phyloP scores from a whole-genome alignment of 108 stramenopile species.

The Nitzschia putrida region DNA sequence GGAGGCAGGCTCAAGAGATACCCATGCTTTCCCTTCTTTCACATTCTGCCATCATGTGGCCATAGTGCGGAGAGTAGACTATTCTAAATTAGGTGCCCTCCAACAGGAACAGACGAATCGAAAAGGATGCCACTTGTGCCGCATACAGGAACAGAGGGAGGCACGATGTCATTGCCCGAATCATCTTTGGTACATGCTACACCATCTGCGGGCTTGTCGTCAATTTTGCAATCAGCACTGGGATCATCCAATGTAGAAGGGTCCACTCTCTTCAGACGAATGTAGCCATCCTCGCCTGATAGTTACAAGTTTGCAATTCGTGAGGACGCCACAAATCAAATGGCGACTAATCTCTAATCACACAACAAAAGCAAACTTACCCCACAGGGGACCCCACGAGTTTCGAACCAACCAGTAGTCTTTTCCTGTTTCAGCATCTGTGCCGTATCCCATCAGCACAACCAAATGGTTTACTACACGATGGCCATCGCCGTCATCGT shows the following conservation, averaged over 20 bases:
- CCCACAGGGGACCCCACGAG: slow-evolving; percentile 83
- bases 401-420: slow-evolving; percentile 86
- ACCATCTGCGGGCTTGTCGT: slow-evolving; percentile 72
- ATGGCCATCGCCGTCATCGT: background rate
- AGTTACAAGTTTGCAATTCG: background rate
- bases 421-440: slow-evolving; percentile 61
- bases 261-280: slow-evolving; percentile 66
- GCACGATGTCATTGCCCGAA: slow-evolving; percentile 45
- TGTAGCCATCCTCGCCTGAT: slow-evolving; percentile 68
- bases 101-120: slow-evolving; percentile 68
- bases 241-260: slow-evolving; percentile 49
- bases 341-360: background rate
- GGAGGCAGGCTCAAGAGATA: too few relatives aligned
- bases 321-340: background rate
- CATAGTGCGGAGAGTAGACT: background rate
- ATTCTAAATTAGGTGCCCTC: slow-evolving; percentile 31
- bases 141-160: slow-evolving; percentile 66
- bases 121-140: slow-evolving; percentile 74
- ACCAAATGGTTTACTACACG: slow-evolving; percentile 85
- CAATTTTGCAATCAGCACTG: slow-evolving; percentile 56
- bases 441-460: slow-evolving; percentile 84
- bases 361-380: slow-evolving; percentile 13
- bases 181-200: slow-evolving; percentile 77
- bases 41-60: too few relatives aligned
- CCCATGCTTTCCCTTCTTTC: too few relatives aligned